Conservation (phyloP, 805 yeast species). For the Pichia scutulata region DNA sequence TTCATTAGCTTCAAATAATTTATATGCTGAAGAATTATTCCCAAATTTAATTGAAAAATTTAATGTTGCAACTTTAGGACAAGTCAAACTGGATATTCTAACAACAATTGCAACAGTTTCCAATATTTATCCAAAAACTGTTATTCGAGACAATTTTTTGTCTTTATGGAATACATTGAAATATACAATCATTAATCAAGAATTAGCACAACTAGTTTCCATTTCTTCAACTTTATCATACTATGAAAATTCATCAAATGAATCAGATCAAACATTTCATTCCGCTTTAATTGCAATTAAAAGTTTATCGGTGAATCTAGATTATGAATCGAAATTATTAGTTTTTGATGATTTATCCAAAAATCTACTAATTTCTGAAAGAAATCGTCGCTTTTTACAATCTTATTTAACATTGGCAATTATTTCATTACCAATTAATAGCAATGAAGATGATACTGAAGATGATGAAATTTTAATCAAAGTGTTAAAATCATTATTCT, state of each 20-base stretch:
- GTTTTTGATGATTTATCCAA: constrained; percentile 40
- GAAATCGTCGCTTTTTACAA: constrained; percentile 49
- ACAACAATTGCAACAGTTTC: constrained; percentile 53
- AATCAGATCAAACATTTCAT: constrained; percentile 30
- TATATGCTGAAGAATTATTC: constrained; percentile 65
- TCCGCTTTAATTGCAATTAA: constrained; percentile 38
- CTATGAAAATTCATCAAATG: constrained; percentile 26
- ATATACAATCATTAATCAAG: constrained; percentile 80
- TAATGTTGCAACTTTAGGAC: constrained; percentile 58
- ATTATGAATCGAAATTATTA: constrained; percentile 7
- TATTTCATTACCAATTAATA: constrained; percentile 18
- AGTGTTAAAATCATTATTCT: constrained; percentile 37
- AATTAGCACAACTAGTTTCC: constrained; percentile 30
- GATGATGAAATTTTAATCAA: constrained; percentile 44
- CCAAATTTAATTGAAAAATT: constrained; percentile 75
- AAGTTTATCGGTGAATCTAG: constrained; percentile 32
- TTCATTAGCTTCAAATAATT: constrained; percentile 53
- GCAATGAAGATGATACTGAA: constrained; percentile 23
- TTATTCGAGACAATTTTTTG: constrained; percentile 55
- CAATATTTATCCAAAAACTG: constrained; percentile 38
- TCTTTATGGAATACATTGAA: constrained; percentile 83
- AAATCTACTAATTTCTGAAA: constrained; percentile 30
- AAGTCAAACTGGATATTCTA: constrained; percentile 68
- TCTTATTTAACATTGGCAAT: constrained; percentile 53
- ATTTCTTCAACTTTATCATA: constrained; percentile 21